Conservation (phyloP, 148 eudicot species). For the Tetragonia tetragonoides region DNA sequence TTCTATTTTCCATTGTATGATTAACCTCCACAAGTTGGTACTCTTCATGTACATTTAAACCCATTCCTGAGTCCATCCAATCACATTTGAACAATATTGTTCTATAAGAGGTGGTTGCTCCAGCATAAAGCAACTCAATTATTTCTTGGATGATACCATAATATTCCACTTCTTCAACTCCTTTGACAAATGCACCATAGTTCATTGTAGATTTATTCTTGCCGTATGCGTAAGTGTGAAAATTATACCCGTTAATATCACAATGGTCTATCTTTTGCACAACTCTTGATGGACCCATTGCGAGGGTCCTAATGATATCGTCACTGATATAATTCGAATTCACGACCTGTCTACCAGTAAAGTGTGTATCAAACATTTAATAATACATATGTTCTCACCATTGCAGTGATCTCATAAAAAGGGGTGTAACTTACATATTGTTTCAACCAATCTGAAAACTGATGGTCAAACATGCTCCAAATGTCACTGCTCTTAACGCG, state of each 20-base stretch:
- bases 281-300: conserved; percentile 1
- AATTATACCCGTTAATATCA: conserved; percentile 9
- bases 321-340: not conserved
- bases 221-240: conserved; percentile 16
- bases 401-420: not conserved
- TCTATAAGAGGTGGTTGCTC: not conserved
- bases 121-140: not conserved
- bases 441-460: conserved; percentile 10
- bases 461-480: conserved; percentile 1
- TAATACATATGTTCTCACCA: not conserved
- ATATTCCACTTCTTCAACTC: not conserved
- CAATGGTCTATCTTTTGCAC: not conserved
- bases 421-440: conserved; percentile 1
- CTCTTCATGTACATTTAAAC: not conserved
- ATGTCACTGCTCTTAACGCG: not conserved
- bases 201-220: conserved; percentile 7
- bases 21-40: not conserved
- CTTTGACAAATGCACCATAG: conserved; percentile 11
- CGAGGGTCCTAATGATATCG: conserved; percentile 3
- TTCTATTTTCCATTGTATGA: not conserved
- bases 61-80: not conserved
- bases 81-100: not conserved
- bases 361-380: not conserved
- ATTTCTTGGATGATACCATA: not conserved
- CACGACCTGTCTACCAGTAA: not conserved